Percentiles rank a stretch among this genome's conserved stretches.
phyloP scores from a whole-genome alignment of 2,329 filamentous ascomycete genomes.

The Dryadomyces quercivorus region DNA sequence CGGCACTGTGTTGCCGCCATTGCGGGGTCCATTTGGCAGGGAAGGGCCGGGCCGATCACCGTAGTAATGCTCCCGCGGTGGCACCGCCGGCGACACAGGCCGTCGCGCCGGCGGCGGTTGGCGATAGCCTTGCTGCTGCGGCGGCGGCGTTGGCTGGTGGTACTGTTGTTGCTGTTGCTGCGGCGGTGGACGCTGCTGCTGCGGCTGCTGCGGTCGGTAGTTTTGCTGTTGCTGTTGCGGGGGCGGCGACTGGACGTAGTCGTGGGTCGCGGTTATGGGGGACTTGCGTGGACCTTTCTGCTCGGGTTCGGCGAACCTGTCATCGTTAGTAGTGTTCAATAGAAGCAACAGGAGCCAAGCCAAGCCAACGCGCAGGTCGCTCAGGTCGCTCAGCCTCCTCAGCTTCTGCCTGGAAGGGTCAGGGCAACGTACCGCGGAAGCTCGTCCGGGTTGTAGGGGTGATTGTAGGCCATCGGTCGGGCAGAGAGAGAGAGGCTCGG shows the following conservation, averaged over 20 bases:
- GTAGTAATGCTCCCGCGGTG: constrained; percentile 3
- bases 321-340: background rate
- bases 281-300: constrained; percentile 22
- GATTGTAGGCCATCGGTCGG: constrained; percentile 76
- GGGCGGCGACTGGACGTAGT: constrained; percentile 9
- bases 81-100: constrained; percentile 10
- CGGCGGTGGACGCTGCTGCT: constrained; percentile 6
- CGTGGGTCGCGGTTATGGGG: constrained; percentile 10
- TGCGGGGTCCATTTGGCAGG: constrained; percentile 7
- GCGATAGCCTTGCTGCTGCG: constrained; percentile 29
- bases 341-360: background rate
- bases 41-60: constrained; percentile 1
- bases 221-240: constrained; percentile 9
- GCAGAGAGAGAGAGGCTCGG: too few species aligned
- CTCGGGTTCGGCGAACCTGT: constrained; percentile 41
- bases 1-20: constrained; percentile 3
- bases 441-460: constrained; percentile 84
- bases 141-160: constrained; percentile 2
- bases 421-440: constrained; percentile 67
- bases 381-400: too few species aligned
- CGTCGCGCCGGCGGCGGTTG: constrained; percentile 19
- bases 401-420: background rate
- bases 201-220: constrained; percentile 28
- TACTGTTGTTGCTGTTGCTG: constrained; percentile 12
- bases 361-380: too few species aligned